Evolutionary conservation across 495 filamentous ascomycete genomes (phyloP).

Genomic region (Talaromyces proteolyticus): DNA sequence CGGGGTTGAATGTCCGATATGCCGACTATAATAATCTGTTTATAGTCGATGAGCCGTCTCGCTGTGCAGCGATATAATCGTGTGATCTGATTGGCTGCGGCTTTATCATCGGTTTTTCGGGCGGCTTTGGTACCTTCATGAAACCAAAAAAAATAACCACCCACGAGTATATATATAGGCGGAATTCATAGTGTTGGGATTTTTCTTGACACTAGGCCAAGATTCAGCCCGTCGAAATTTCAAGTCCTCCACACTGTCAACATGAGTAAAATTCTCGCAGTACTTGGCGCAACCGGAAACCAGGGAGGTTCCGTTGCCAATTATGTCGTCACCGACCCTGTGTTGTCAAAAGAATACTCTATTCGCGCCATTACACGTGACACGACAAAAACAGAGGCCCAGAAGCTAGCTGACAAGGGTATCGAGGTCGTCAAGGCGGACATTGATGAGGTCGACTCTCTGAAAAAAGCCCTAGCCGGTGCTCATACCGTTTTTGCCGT

Average conservation of each 20-base stretch:
- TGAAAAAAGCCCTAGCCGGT: slow-evolving; percentile 25
- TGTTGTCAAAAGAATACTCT: slow-evolving; percentile 30
- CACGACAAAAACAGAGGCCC: slow-evolving; percentile 20
- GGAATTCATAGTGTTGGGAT: no score
- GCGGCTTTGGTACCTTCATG: no score
- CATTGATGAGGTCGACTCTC: slow-evolving; percentile 20
- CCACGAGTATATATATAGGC: no score
- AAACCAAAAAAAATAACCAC: no score
- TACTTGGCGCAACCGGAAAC: slow-evolving; percentile 42
- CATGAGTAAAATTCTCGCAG: slow-evolving; percentile 30
- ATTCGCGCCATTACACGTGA: slow-evolving; percentile 27
- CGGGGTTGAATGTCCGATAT: no score
- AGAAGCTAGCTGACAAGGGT: slow-evolving; percentile 29
- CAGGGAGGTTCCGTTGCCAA: slow-evolving; percentile 25
- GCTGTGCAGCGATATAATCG: no score
- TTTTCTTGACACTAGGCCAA: no score
- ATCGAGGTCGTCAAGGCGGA: slow-evolving; percentile 39
- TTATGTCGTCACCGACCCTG: slow-evolving; percentile 16
- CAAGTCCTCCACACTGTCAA: background rate
- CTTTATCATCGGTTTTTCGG: no score
- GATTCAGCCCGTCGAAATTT: no score
- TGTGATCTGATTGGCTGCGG: no score
- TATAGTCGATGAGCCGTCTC: no score
- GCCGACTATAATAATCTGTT: no score
- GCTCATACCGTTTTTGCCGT: slow-evolving; percentile 29